Conservation (phyloP, 2,329 filamentous ascomycete genomes). For the Scopulariopsis brevicaulis region DNA sequence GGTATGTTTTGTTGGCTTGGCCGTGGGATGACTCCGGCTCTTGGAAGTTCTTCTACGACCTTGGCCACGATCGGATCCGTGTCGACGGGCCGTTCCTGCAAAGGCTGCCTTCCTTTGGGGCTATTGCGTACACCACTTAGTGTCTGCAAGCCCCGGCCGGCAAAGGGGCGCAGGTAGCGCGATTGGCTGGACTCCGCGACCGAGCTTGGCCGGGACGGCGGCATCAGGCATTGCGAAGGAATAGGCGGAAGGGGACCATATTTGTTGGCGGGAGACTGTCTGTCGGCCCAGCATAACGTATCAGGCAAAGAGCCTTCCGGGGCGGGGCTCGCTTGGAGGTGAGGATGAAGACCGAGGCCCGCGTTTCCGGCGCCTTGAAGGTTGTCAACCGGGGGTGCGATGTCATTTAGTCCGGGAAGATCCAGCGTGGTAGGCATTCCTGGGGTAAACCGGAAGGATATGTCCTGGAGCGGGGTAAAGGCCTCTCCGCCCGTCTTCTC, state of each 20-base stretch:
- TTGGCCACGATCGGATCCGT: neutral
- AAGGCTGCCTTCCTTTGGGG: conserved; percentile 18
- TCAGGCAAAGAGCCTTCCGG: conserved; percentile 39
- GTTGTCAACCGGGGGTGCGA: neutral
- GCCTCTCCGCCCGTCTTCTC: conserved; percentile 36
- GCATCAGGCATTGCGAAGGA: conserved; percentile 36
- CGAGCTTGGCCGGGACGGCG: conserved; percentile 40
- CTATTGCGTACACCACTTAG: conserved; percentile 26
- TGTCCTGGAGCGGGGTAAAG: conserved; percentile 37
- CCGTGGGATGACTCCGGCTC: neutral
- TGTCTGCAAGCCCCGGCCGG: conserved; percentile 42
- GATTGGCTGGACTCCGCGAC: conserved; percentile 30
- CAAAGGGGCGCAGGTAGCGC: conserved; percentile 42
- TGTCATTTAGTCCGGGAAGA: conserved; percentile 9
- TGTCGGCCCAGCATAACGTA: conserved; percentile 39
- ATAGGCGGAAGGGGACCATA: conserved; percentile 25
- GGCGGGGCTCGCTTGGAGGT: conserved; percentile 12
- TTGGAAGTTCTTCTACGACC: neutral
- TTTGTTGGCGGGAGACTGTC: conserved; percentile 18
- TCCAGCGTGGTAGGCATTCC: conserved; percentile 21
- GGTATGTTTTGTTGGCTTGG: neutral
- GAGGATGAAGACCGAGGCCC: neutral
- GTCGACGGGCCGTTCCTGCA: conserved; percentile 12
- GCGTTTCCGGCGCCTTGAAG: neutral
- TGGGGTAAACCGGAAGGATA: conserved; percentile 24